Base-by-base conservation (phyloP, 2,329 filamentous ascomycete species). In the Aspergillus fumigatiaffinis region DNA sequence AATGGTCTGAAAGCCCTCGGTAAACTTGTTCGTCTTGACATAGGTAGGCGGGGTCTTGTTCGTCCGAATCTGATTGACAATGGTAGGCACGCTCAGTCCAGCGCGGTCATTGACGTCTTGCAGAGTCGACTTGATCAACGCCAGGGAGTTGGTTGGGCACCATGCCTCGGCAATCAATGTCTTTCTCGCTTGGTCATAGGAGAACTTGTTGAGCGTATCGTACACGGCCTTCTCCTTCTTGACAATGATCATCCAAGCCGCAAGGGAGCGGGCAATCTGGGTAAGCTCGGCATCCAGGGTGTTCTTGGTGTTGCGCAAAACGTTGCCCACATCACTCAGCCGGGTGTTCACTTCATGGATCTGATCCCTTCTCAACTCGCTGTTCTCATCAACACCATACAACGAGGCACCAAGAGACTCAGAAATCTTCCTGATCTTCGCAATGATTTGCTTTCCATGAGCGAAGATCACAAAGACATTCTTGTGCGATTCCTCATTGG, bases 381-480 rank as follows among this genome's bases (percentile, higher is more conserved):
- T 91, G 79, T 97, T 97, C 81, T 99, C 94, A 68, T 99, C 94
- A 32, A 99, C 94, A 65, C 87, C 92, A 82, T 99, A 99, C 60
- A 97, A 84, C 71, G 96, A 91, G 55, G 95, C 94, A 60, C 93
- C 91, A 77, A 99, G 88, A 8, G 92, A 97, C 79, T 99, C 94
- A 1, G 93, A 97, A 60, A 99, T 97, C 84, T 97, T 97, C 71
- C 94, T 87, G 72, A 99, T 97, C 86, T 99, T 99, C 71, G 92
- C 90, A 68, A 99, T 87, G 66, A 99, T 96, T 77, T 97, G 93
- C 77, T 96, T 96, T 72, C 94, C 94, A 71, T 99, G 94, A 12
- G 94, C 94, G 68, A 99, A 99, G 75, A 99, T 99, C 71, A 99
- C 93, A 71, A 99, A 99, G 55, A 99, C 94, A 68, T 97, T 99